Percentiles rank a stretch among this genome's conserved stretches.
These are phyloP conservation scores for Monosporascus sp. DNA, from an alignment of 2,329 filamentous ascomycete genomes.

Conservation along the genomic window DNA sequence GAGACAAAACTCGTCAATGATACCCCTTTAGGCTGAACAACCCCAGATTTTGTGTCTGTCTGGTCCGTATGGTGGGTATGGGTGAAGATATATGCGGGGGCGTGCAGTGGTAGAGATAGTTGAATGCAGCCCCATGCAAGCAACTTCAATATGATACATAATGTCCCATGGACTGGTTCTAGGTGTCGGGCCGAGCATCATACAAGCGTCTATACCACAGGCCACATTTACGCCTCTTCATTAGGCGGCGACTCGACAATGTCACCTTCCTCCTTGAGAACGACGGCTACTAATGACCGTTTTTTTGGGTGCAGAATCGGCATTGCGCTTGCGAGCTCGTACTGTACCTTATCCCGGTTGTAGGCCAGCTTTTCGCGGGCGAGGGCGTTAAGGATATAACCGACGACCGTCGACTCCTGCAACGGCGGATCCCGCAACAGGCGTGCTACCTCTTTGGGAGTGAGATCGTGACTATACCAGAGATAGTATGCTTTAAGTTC, in stretches of 20 bases:
- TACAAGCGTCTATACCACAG: too few species aligned
- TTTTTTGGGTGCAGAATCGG: slow-evolving; percentile 11
- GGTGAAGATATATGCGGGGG: background rate
- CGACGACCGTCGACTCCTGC: slow-evolving; percentile 46
- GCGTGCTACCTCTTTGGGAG: slow-evolving; percentile 42
- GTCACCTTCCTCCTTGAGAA: background rate
- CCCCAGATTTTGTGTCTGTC: too few species aligned
- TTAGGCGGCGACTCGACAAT: too few species aligned
- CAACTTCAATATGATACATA: too few species aligned
- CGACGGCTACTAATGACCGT: background rate
- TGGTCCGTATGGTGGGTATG: too few species aligned
- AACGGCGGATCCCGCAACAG: slow-evolving; percentile 58
- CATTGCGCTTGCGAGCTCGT: slow-evolving; percentile 37
- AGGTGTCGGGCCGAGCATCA: too few species aligned
- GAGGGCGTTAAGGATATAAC: slow-evolving; percentile 55
- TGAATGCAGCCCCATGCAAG: too few species aligned
- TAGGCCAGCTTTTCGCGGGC: slow-evolving; percentile 45
- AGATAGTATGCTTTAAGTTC: slow-evolving; percentile 56
- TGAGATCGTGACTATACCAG: slow-evolving; percentile 53
- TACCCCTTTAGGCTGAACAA: too few species aligned
- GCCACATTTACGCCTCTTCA: too few species aligned
- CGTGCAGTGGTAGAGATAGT: background rate
- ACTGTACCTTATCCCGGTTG: slow-evolving; percentile 37
- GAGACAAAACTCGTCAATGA: too few species aligned
- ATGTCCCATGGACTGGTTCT: too few species aligned